Conservation (phyloP, 805 yeast species). For the Saturnispora serradocipensis region DNA sequence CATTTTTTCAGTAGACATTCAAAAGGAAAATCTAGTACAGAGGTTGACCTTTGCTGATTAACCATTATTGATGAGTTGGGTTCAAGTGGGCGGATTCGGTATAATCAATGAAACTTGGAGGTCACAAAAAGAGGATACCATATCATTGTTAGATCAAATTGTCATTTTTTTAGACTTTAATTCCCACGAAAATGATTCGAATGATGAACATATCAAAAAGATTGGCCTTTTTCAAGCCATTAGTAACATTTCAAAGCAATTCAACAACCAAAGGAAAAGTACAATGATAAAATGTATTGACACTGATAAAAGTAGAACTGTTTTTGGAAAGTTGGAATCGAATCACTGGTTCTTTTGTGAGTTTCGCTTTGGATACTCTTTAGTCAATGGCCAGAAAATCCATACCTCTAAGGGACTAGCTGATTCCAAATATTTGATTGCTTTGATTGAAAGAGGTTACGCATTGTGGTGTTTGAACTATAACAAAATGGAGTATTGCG, state of each 20-base stretch:
- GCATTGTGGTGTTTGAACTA: slow-evolving; percentile 27
- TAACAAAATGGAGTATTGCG: slow-evolving; percentile 20
- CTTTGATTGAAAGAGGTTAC: slow-evolving; percentile 25
- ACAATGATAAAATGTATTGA: slow-evolving; percentile 18
- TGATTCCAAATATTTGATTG: slow-evolving; percentile 26
- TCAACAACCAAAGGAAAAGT: slow-evolving; percentile 6
- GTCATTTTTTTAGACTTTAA: slow-evolving; percentile 19
- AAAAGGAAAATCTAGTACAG: background rate
- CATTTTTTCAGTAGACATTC: background rate
- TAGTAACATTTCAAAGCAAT: slow-evolving; percentile 20
- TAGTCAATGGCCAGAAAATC: background rate
- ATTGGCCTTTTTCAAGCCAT: slow-evolving; percentile 24
- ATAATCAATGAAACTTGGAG: slow-evolving; percentile 17
- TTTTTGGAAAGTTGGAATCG: slow-evolving; percentile 16
- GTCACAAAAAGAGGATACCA: slow-evolving; percentile 16
- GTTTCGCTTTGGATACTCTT: slow-evolving; percentile 13
- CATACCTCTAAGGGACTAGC: slow-evolving; percentile 24
- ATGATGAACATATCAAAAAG: slow-evolving; percentile 9
- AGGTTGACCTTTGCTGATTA: background rate
- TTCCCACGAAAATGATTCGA: background rate
- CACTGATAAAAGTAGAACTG: slow-evolving; percentile 26
- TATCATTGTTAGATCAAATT: slow-evolving; percentile 18
- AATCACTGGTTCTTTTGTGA: slow-evolving; percentile 28
- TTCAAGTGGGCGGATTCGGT: slow-evolving; percentile 13
- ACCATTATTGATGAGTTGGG: background rate